Evolutionary conservation across 164 flowering plant species (phyloP), one percentile per base, ranked within the genome.

Genomic region (Tinospora cordifolia): DNA sequence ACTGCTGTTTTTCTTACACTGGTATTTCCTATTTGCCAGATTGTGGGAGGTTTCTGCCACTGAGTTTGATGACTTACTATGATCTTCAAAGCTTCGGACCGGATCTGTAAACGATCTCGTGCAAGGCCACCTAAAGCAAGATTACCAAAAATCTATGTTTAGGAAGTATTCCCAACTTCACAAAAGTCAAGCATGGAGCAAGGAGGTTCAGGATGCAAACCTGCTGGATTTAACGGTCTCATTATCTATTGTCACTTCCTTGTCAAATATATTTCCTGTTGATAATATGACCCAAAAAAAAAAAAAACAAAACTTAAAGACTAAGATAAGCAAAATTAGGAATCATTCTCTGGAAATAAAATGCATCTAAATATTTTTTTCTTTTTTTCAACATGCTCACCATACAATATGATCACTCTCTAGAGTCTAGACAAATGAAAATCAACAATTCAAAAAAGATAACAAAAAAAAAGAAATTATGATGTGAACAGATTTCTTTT

Each of bases 181-280:
- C 47, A 44, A 46, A 63, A 12, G 24, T 6, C 21, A 14, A 27
- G 3, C 47, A 11, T 27, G 17, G 1, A 62, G 65, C 9, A 8
- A 60, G 2, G 22, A 58, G 66, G 63, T 38, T 58, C 25, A 54
- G 27, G 39, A 69, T 38, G 39, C 27, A n/a, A 78, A 84, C 90
- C 86, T 83, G 84, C 90, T 87, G 40, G 87, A 81, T 80, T 78
- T 81, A 63, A 87, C 83, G 30, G 75, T 76, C 75, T 82, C 84
- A n/a, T 68, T 75, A 5, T 81, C 82, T 58, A 82, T 76, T 41
- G 73, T 77, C 26, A 74, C 64, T 64, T 77, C 78, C 62, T 81
- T 79, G 27, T 84, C 83, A 71, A 74, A 83, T 65, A 85, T 79
- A 69, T 75, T 68, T 8, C 82, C 90, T 85, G 82, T 51, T 72